phyloP scores from a whole-genome alignment of 1,284 basidiomycete genomes.

The Tetrapyrgos nigripes region DNA sequence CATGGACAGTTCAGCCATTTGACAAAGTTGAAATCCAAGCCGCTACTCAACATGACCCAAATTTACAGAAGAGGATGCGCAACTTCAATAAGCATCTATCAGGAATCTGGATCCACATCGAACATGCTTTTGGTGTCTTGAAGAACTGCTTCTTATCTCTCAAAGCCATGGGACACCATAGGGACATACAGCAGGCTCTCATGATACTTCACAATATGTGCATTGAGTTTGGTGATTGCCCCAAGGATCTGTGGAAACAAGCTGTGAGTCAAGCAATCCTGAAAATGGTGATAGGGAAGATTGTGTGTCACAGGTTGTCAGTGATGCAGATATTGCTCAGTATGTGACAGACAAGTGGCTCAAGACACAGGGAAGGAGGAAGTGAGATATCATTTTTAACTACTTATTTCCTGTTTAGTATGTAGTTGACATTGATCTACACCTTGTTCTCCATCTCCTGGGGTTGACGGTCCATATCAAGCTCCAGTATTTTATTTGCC shows the following conservation, averaged over 20 bases:
- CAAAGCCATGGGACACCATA: slow-evolving; percentile 24
- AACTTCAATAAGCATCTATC: slow-evolving; percentile 30
- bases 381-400: slow-evolving; percentile 6
- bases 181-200: slow-evolving; percentile 27
- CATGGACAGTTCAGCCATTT: slow-evolving; percentile 28
- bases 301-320: background rate
- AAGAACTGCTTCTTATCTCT: slow-evolving; percentile 33
- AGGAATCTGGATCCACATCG: slow-evolving; percentile 23
- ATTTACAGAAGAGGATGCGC: slow-evolving; percentile 9
- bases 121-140: slow-evolving; percentile 33
- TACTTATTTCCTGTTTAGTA: slow-evolving; percentile 3
- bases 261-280: background rate
- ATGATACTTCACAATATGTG: slow-evolving; percentile 34
- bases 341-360: slow-evolving; percentile 23
- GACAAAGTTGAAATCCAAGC: slow-evolving; percentile 24
- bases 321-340: slow-evolving; percentile 17
- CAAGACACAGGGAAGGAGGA: slow-evolving; percentile 10
- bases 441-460: no score
- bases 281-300: slow-evolving; percentile 1
- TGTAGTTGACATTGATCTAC: background rate
- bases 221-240: slow-evolving; percentile 19
- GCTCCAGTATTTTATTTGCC: no score
- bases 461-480: no score
- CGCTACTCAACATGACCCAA: slow-evolving; percentile 6
- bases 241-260: no score